Conservation (phyloP, 371 early-diverging fungal genomes). For the Mucor velutinosus region DNA sequence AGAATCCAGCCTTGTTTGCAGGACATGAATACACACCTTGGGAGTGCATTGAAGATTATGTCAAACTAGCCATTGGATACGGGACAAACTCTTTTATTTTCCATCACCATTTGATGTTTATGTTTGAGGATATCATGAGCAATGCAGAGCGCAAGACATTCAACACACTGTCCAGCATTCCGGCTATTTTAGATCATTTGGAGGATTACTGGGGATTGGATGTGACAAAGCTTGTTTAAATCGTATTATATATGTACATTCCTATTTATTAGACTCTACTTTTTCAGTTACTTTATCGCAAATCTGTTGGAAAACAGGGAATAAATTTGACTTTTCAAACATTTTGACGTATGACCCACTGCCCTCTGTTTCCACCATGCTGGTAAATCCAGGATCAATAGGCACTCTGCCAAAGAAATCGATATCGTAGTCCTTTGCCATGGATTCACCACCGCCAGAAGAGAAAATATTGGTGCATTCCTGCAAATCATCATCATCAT, state of each 20-base stretch:
- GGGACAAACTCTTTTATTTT: constrained; percentile 86
- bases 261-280: constrained; percentile 15
- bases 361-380: constrained; percentile 66
- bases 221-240: constrained; percentile 25
- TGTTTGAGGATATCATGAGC: constrained; percentile 89
- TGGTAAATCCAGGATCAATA: constrained; percentile 80
- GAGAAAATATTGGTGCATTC: constrained; percentile 95
- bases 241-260: background rate
- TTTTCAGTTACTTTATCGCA: constrained; percentile 49
- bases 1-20: constrained; percentile 88
- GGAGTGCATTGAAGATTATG: constrained; percentile 78
- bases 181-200: constrained; percentile 86
- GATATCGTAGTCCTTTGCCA: constrained; percentile 81
- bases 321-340: constrained; percentile 63
- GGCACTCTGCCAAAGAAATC: constrained; percentile 85
- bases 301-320: constrained; percentile 62
- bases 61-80: constrained; percentile 75
- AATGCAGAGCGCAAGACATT: constrained; percentile 86
- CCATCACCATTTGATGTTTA: constrained; percentile 94
- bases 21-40: constrained; percentile 71
- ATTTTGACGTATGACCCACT: constrained; percentile 53
- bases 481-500: constrained; percentile 24
- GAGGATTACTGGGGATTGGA: constrained; percentile 72
- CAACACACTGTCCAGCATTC: constrained; percentile 78
- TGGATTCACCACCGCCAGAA: constrained; percentile 88